Base-by-base conservation (phyloP, 129 eudicot species). In the Gnaphalium uliginosum region DNA sequence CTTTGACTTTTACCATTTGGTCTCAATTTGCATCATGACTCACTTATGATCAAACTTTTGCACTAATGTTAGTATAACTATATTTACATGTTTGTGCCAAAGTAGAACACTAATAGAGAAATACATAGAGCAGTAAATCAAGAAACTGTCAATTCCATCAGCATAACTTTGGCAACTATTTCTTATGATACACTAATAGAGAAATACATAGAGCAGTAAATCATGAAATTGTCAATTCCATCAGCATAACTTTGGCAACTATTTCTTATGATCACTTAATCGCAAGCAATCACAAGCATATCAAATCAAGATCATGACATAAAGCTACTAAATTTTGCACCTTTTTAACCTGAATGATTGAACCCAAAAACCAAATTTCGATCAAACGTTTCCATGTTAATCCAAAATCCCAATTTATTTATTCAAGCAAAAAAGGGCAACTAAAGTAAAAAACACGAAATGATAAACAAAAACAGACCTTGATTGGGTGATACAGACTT, bases 131-230 rank as follows among this genome's bases (percentile, higher is more conserved):
- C 71, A 29, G 53, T 70, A 71, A 27, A 64, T 17, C 60, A 61
- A 41, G 4, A 61, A 78, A 32, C 22, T 4, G 63, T 15, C 63
- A 65, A 18, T 19, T 19, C 60, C 4, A 56, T n/a, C 10, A 22
- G 22, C 63, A 57, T 66, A 72, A 56, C 73, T 79, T 33, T 24
- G 56, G 73, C 60, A 71, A n/a, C n/a, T n/a, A n/a, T n/a, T n/a
- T n/a, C n/a, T n/a, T n/a, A n/a, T n/a, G n/a, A n/a, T n/a, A 21
- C 27, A 72, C 5, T 0, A 6, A 54, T 23, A 75, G 11, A 30
- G 32, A 64, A 48, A 48, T 51, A 51, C 23, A 60, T 59, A 59
- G 0, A 70, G 71, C 71, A 29, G 53, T 70, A 71, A 27, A 64
- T 17, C 60, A 61, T 25, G 4, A 61, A 78, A 32, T 17, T 4